phyloP scores from a whole-genome alignment of 768 basidiomycete species.

The Podaxis sp. region DNA sequence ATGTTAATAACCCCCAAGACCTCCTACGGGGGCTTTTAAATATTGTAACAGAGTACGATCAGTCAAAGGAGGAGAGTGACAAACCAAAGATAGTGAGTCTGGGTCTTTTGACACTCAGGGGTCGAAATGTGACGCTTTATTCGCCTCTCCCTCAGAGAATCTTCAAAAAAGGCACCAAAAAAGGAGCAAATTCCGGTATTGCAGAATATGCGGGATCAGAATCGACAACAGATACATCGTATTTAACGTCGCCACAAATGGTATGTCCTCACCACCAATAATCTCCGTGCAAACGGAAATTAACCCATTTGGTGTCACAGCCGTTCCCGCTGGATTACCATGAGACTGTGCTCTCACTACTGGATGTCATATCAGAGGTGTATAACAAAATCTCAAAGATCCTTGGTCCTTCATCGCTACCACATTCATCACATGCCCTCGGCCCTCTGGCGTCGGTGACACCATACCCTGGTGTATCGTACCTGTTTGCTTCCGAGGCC shows the following conservation, averaged over 20 bases:
- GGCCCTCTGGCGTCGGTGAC: conserved; percentile 73
- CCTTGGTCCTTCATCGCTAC: conserved; percentile 79
- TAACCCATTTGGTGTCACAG: conserved; percentile 36
- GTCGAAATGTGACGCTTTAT: neutral
- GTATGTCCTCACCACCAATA: conserved; percentile 40
- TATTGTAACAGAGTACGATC: conserved; percentile 76
- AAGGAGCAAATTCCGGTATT: conserved; percentile 45
- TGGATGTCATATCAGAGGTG: conserved; percentile 86
- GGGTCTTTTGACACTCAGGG: neutral
- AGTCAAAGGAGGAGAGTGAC: conserved; percentile 70
- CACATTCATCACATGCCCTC: conserved; percentile 68
- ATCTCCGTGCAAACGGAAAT: neutral
- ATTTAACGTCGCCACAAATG: conserved; percentile 72
- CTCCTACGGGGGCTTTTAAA: conserved; percentile 73
- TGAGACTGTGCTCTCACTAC: conserved; percentile 82
- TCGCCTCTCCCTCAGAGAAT: conserved; percentile 42
- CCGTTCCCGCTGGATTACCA: conserved; percentile 91
- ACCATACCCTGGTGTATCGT: conserved; percentile 82
- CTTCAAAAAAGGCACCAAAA: conserved; percentile 61
- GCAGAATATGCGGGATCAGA: conserved; percentile 63
- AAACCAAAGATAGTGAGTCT: conserved; percentile 69
- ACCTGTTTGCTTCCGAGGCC: conserved; percentile 59
- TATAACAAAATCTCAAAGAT: conserved; percentile 86
- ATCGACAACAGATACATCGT: conserved; percentile 58
- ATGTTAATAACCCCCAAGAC: conserved; percentile 79